Percentiles rank a stretch among this genome's conserved stretches.
Conservation (phyloP, 306 rosid genomes). For the Myrica gale region DNA sequence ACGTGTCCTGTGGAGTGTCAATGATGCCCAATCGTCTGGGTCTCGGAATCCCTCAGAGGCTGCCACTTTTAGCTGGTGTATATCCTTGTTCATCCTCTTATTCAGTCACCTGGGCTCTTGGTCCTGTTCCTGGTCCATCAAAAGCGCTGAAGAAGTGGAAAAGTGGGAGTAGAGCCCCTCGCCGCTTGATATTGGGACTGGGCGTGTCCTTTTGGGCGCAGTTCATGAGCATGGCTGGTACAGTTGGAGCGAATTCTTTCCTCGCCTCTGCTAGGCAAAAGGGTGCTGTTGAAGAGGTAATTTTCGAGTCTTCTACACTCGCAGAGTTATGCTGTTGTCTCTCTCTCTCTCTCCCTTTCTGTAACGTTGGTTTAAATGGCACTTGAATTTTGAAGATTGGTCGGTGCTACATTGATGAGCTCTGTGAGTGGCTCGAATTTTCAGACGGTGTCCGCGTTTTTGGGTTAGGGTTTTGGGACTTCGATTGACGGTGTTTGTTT, state of each 20-base stretch:
- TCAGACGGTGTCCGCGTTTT: not conserved
- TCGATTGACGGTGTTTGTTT: not conserved
- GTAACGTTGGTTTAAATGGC: not conserved
- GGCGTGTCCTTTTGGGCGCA: slow-evolving; percentile 53
- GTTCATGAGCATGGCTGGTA: slow-evolving; percentile 41
- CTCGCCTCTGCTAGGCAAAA: slow-evolving; percentile 56
- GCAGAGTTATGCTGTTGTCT: not conserved
- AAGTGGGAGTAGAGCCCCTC: slow-evolving; percentile 37
- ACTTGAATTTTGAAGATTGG: not conserved
- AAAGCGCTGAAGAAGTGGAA: slow-evolving; percentile 29
- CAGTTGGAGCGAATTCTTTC: slow-evolving; percentile 46
- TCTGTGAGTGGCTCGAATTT: not conserved
- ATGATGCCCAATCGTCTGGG: slow-evolving; percentile 52
- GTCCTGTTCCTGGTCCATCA: slow-evolving; percentile 10
- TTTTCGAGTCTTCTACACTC: not conserved
- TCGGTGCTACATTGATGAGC: not conserved
- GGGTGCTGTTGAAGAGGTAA: slow-evolving; percentile 59
- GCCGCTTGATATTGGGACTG: slow-evolving; percentile 57
- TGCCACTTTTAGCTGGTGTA: slow-evolving; percentile 22
- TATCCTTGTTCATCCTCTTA: slow-evolving; percentile 9
- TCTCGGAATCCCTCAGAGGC: slow-evolving; percentile 25
- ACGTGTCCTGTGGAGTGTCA: slow-evolving; percentile 4
- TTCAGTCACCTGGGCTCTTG: slow-evolving; percentile 6
- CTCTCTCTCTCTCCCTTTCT: not conserved
- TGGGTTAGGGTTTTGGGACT: not conserved